phyloP scores from a whole-genome alignment of 768 basidiomycete genomes.

The Strobilomyces dryophilus region DNA sequence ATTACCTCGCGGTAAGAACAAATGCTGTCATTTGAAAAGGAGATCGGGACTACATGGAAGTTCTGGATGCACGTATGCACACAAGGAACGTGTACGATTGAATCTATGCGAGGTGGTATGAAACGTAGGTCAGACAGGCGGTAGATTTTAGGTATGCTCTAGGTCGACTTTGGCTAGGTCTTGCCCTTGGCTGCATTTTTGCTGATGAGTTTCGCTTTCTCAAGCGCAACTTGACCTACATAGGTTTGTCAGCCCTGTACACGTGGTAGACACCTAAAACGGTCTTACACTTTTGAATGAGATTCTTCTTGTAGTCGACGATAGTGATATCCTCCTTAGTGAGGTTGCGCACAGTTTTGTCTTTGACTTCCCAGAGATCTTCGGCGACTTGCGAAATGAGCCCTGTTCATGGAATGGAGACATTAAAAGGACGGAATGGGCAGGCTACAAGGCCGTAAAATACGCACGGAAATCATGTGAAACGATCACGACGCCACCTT shows the following conservation, averaged over 20 bases:
- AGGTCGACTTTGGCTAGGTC: conserved; percentile 37
- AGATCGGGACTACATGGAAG: conserved; percentile 11
- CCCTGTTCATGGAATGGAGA: conserved; percentile 40
- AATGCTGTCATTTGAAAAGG: conserved; percentile 17
- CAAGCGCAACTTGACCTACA: conserved; percentile 77
- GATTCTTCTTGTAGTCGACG: conserved; percentile 86
- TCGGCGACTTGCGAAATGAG: conserved; percentile 97
- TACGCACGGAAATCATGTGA: conserved; percentile 97
- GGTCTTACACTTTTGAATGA: conserved; percentile 70
- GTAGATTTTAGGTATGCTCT: not conserved
- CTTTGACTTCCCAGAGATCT: conserved; percentile 98
- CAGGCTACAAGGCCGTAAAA: conserved; percentile 2
- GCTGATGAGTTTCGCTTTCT: conserved; percentile 91
- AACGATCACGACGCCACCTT: conserved; percentile 98
- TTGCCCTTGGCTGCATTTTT: conserved; percentile 74
- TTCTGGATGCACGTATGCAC: conserved; percentile 10
- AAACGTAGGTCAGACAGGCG: conserved; percentile 6
- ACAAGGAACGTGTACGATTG: conserved; percentile 10
- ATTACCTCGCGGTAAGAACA: conserved; percentile 7
- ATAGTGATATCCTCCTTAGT: conserved; percentile 90
- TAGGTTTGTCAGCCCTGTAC: conserved; percentile 4
- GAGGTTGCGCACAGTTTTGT: conserved; percentile 89
- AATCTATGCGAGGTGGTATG: conserved; percentile 12
- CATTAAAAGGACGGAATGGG: conserved; percentile 6
- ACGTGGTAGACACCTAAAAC: not conserved